A percentile compares a stretch with the other conserved stretches of the same genome.
These are phyloP conservation scores for Orychophragmus violaceus DNA, from an alignment of 345 rosid genomes.

Conservation along the genomic window DNA sequence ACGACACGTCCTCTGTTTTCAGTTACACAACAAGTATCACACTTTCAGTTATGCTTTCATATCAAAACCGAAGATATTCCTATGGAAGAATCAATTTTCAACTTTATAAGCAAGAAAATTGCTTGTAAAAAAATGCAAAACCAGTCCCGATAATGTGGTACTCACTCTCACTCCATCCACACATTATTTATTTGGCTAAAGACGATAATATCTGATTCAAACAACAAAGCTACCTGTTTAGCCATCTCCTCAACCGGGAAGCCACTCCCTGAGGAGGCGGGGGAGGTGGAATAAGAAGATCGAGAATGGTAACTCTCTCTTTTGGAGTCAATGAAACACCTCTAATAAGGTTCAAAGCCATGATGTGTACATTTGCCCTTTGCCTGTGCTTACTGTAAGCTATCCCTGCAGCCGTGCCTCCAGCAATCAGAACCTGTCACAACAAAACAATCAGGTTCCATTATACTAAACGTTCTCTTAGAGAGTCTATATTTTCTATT, in stretches of 20 bases:
- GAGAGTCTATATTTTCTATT: background rate
- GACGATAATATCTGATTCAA: background rate
- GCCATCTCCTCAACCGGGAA: constrained; percentile 53
- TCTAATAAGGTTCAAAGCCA: constrained; percentile 81
- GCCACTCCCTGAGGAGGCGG: constrained; percentile 36
- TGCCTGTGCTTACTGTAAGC: constrained; percentile 66
- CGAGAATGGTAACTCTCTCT: constrained; percentile 84
- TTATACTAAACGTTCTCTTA: background rate
- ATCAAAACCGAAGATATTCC: background rate
- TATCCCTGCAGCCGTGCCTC: constrained; percentile 66
- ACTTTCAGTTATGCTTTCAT: background rate
- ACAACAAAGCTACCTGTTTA: constrained; percentile 18
- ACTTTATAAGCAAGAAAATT: background rate
- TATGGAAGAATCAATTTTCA: background rate
- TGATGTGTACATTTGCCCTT: constrained; percentile 68
- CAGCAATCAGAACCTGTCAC: constrained; percentile 31
- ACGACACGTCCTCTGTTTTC: background rate
- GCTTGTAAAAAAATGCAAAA: background rate
- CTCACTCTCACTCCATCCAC: background rate
- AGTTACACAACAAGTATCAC: background rate
- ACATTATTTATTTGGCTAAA: constrained; percentile 3
- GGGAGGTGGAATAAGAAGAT: constrained; percentile 81
- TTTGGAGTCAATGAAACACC: constrained; percentile 76
- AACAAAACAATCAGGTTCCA: background rate
- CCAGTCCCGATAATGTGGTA: constrained; percentile 2